Percentiles rank a stretch among this genome's conserved stretches.
These are phyloP conservation scores for Persicaria maculosa DNA, from an alignment of 148 eudicot species.

Conservation along the genomic window DNA sequence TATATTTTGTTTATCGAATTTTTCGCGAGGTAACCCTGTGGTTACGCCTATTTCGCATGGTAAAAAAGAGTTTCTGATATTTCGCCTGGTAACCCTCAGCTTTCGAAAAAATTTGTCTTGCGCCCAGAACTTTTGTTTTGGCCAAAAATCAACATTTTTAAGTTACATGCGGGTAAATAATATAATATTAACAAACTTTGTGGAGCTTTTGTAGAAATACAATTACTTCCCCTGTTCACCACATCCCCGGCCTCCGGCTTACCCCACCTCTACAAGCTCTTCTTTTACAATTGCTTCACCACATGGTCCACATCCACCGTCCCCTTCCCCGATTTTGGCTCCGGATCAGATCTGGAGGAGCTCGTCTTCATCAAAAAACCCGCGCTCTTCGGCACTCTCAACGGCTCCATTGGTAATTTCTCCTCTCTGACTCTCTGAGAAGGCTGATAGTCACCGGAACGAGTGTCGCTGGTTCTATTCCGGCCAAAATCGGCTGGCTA, in stretches of 20 bases:
- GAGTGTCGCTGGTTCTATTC: constrained; percentile 44
- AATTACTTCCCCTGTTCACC: no score
- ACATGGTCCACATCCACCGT: constrained; percentile 13
- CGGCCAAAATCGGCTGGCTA: constrained; percentile 38
- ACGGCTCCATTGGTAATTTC: constrained; percentile 25
- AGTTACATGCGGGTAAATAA: no score
- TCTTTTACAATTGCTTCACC: constrained; percentile 77
- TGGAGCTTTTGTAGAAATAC: no score
- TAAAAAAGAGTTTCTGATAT: no score
- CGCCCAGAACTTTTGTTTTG: no score
- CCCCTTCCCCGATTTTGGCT: constrained; percentile 23
- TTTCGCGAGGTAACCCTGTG: no score
- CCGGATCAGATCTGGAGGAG: constrained; percentile 44
- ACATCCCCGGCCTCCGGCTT: constrained; percentile 16
- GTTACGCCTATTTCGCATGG: no score
- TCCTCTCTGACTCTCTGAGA: constrained; percentile 19
- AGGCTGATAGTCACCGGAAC: constrained; percentile 62
- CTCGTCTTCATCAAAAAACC: constrained; percentile 64
- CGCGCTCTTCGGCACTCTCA: constrained; percentile 38
- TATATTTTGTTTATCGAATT: no score
- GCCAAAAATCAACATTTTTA: no score
- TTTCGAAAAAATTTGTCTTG: no score
- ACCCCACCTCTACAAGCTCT: constrained; percentile 49
- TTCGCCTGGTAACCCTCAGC: no score
- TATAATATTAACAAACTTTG: no score